Evolutionary conservation across 2,329 filamentous ascomycete species (phyloP).

Genomic region (Arthrobotrys entomopaga): DNA sequence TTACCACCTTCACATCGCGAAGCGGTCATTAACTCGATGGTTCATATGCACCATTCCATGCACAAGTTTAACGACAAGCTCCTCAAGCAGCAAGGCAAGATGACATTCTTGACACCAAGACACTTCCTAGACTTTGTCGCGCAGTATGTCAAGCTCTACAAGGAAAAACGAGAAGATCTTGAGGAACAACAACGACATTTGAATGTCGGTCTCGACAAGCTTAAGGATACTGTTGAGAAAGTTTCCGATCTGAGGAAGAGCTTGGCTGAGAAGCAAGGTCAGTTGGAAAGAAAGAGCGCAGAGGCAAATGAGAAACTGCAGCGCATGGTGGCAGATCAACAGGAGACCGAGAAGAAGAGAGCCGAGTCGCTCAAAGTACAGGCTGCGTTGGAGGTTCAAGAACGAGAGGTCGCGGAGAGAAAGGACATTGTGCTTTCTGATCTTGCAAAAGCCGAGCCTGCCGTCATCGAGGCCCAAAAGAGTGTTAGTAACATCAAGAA

Average conservation of each 20-base stretch:
- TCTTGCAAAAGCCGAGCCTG: slow-evolving; percentile 89
- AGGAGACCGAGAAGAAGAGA: slow-evolving; percentile 91
- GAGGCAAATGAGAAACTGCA: slow-evolving; percentile 98
- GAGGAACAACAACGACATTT: slow-evolving; percentile 98
- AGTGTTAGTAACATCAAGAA: slow-evolving; percentile 99
- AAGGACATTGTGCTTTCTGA: slow-evolving; percentile 86
- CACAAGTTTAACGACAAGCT: slow-evolving; percentile 88
- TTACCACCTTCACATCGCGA: slow-evolving; percentile 91
- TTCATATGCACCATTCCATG: slow-evolving; percentile 96
- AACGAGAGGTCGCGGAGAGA: slow-evolving; percentile 83
- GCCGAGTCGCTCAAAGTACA: slow-evolving; percentile 89
- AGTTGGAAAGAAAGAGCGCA: slow-evolving; percentile 90
- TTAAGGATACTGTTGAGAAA: slow-evolving; percentile 96
- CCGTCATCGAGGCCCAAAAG: slow-evolving; percentile 89
- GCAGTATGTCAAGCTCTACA: slow-evolving; percentile 96
- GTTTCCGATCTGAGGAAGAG: slow-evolving; percentile 90
- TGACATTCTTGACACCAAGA: slow-evolving; percentile 91
- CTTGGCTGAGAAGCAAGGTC: slow-evolving; percentile 90
- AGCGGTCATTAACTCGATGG: slow-evolving; percentile 96
- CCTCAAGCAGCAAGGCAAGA: slow-evolving; percentile 88
- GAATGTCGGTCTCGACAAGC: slow-evolving; percentile 96
- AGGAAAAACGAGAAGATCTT: slow-evolving; percentile 96
- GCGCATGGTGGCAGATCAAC: slow-evolving; percentile 95
- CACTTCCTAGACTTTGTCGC: slow-evolving; percentile 98
- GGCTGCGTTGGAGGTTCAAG: slow-evolving; percentile 84